Conservation (phyloP, 2,329 filamentous ascomycete species). For the Diplodia scrobiculata region DNA sequence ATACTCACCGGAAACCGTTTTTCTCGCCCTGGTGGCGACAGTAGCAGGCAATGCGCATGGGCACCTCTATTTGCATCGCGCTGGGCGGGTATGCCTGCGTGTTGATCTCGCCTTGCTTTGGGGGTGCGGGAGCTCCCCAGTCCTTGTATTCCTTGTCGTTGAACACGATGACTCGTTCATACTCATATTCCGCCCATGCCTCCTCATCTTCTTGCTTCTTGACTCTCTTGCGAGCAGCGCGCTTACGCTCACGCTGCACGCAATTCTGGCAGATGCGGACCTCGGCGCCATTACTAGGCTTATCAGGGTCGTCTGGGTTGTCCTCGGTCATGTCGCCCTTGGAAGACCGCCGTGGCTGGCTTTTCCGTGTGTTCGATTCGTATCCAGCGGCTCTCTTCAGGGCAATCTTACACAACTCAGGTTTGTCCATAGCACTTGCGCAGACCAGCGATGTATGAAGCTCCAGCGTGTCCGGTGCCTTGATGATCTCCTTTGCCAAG, state of each 20-base stretch:
- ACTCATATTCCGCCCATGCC: slow-evolving; percentile 63
- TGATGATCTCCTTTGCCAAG: slow-evolving; percentile 71
- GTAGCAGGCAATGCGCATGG: slow-evolving; percentile 95
- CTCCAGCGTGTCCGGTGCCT: slow-evolving; percentile 73
- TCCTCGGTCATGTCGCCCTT: slow-evolving; percentile 48
- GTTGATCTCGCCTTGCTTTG: not conserved
- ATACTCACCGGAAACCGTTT: slow-evolving; percentile 66
- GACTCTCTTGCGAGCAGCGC: slow-evolving; percentile 86
- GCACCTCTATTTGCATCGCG: slow-evolving; percentile 75
- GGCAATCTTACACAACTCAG: slow-evolving; percentile 66
- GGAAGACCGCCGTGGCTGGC: slow-evolving; percentile 38
- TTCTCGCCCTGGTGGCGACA: slow-evolving; percentile 92
- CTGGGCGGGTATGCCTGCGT: not conserved
- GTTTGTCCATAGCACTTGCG: slow-evolving; percentile 84
- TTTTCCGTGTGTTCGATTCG: slow-evolving; percentile 43
- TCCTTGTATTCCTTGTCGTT: slow-evolving; percentile 45
- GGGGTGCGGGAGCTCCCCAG: slow-evolving; percentile 30
- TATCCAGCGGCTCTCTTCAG: slow-evolving; percentile 60
- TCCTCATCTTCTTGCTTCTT: slow-evolving; percentile 93
- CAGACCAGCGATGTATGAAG: slow-evolving; percentile 82
- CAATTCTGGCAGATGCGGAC: slow-evolving; percentile 91
- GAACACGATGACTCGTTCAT: slow-evolving; percentile 49
- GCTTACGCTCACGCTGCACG: slow-evolving; percentile 86
- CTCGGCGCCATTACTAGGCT: slow-evolving; percentile 85
- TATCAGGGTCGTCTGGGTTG: slow-evolving; percentile 65